Evolutionary conservation across 208 protist genomes (phyloP).

Genomic region (Ichthyophonus hoferi): DNA sequence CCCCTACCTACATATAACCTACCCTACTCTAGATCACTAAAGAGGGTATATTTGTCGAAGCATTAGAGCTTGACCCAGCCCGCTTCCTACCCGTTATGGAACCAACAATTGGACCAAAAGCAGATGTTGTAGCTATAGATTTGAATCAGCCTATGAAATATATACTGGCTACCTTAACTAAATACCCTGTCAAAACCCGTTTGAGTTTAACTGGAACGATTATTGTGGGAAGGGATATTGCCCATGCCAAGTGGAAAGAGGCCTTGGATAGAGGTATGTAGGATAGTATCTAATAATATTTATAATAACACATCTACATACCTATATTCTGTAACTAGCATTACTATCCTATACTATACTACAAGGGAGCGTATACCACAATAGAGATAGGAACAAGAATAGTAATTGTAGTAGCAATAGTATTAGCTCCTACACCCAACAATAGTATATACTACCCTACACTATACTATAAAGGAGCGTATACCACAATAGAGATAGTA

Average conservation of each 20-base stretch:
- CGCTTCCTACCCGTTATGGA: slow-evolving; percentile 81
- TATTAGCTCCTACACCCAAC: too few species aligned
- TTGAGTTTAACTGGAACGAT: slow-evolving; percentile 86
- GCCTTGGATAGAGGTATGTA: slow-evolving; percentile 66
- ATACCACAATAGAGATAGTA: too few species aligned
- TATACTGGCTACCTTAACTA: not conserved
- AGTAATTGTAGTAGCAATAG: too few species aligned
- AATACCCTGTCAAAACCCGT: slow-evolving; percentile 70
- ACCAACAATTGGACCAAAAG: slow-evolving; percentile 42
- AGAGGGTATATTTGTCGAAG: slow-evolving; percentile 87
- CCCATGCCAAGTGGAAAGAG: slow-evolving; percentile 84
- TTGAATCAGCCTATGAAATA: slow-evolving; percentile 82
- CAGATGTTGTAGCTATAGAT: slow-evolving; percentile 74
- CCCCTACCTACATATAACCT: too few species aligned
- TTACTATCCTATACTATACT: too few species aligned
- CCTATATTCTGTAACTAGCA: too few species aligned
- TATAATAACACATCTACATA: too few species aligned
- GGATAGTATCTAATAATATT: too few species aligned
- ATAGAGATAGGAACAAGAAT: too few species aligned
- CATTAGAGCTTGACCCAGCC: slow-evolving; percentile 83
- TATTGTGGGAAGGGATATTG: slow-evolving; percentile 91
- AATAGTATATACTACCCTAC: too few species aligned
- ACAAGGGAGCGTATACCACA: too few species aligned
- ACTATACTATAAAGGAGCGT: too few species aligned
- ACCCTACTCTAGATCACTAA: slow-evolving; percentile 86